These are phyloP conservation scores for Ichthyophthirius multifiliis DNA, from an alignment of 169 alveolate species.

Conservation along the genomic window DNA sequence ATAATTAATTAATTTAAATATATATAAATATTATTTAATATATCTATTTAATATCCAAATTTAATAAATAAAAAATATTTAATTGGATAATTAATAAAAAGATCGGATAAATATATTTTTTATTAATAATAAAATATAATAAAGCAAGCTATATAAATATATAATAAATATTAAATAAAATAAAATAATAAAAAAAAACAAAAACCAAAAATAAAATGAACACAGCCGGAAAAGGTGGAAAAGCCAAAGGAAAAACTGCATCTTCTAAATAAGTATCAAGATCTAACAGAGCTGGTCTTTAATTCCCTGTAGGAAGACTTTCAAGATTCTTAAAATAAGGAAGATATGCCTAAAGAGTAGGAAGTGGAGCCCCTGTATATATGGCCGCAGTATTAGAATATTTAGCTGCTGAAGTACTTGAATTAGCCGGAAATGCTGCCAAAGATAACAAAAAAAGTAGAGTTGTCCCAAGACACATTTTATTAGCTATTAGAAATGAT, in stretches of 20 bases:
- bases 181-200: too few species aligned
- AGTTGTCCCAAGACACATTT: slow-evolving; percentile 98
- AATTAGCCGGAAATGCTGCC: slow-evolving; percentile 98
- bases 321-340: slow-evolving; percentile 97
- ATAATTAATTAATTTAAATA: too few species aligned
- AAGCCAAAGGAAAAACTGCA: slow-evolving; percentile 28
- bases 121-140: too few species aligned
- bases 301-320: slow-evolving; percentile 99
- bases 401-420: slow-evolving; percentile 97
- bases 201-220: background rate
- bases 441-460: slow-evolving; percentile 97
- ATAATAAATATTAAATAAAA: too few species aligned
- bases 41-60: too few species aligned
- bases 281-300: slow-evolving; percentile 98
- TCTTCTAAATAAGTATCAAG: slow-evolving; percentile 77
- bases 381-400: slow-evolving; percentile 98
- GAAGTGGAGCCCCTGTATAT: slow-evolving; percentile 99
- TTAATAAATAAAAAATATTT: too few species aligned
- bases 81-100: too few species aligned
- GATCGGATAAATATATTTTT: too few species aligned
- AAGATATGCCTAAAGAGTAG: slow-evolving; percentile 97
- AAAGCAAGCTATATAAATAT: too few species aligned
- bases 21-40: too few species aligned
- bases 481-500: slow-evolving; percentile 97
- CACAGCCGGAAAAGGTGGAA: slow-evolving; percentile 14